Conservation (phyloP, 2,329 filamentous ascomycete species). For the Catunica adiposa region DNA sequence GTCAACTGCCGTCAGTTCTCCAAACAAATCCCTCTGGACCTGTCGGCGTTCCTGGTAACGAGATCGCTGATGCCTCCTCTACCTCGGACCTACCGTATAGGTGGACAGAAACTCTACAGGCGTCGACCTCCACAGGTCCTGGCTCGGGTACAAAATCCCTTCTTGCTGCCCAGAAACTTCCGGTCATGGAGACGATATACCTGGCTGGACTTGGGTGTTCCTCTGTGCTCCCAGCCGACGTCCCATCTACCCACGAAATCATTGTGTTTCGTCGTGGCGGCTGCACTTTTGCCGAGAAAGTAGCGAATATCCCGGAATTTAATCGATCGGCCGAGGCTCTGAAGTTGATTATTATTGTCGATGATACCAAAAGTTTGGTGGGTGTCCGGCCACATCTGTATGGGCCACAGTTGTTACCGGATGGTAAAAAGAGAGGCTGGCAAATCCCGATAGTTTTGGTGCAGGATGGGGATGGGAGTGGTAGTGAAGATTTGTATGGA, state of each 20-base stretch:
- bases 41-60: not conserved
- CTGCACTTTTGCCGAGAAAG: conserved; percentile 71
- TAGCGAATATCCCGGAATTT: conserved; percentile 69
- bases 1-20: conserved; percentile 14
- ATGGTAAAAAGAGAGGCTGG: conserved; percentile 50
- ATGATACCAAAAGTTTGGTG: conserved; percentile 22
- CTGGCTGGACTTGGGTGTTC: conserved; percentile 54
- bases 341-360: conserved; percentile 66
- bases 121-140: conserved; percentile 14
- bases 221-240: conserved; percentile 34
- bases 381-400: conserved; percentile 54
- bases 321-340: conserved; percentile 41
- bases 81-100: not conserved
- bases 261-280: conserved; percentile 68
- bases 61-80: too few relatives aligned
- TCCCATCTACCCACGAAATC: conserved; percentile 48
- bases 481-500: conserved; percentile 34
- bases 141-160: conserved; percentile 55
- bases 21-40: conserved; percentile 12
- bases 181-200: conserved; percentile 35
- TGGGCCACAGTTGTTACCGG: conserved; percentile 51
- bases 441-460: conserved; percentile 75
- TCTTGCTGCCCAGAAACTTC: conserved; percentile 25
- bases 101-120: conserved; percentile 10
- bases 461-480: conserved; percentile 43